A percentile compares a stretch with the other conserved stretches of the same genome.
These are phyloP conservation scores for Lunasporangiospora selenospora DNA, from an alignment of 192 early-diverging fungal species.

Conservation along the genomic window DNA sequence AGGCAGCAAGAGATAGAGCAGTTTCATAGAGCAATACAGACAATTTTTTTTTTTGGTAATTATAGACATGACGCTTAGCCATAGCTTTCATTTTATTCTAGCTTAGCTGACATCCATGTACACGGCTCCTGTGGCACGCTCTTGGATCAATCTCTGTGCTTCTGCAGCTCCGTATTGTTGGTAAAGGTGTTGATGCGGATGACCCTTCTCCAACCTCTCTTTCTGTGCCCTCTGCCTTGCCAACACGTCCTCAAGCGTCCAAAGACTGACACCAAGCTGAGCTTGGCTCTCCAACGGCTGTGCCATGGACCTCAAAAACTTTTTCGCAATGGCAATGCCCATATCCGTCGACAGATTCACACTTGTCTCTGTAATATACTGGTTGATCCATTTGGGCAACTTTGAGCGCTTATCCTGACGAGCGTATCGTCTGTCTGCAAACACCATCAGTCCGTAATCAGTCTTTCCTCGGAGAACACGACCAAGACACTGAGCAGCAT, in stretches of 20 bases:
- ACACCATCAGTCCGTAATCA: slow-evolving; percentile 99
- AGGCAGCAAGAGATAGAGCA: no score
- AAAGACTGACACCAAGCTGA: slow-evolving; percentile 90
- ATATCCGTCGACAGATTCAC: slow-evolving; percentile 97
- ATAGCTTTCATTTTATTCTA: no score
- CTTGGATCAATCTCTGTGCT: slow-evolving; percentile 20
- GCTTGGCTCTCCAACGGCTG: slow-evolving; percentile 85
- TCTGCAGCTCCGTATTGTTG: slow-evolving; percentile 26
- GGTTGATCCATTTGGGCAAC: slow-evolving; percentile 96
- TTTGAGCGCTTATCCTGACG: slow-evolving; percentile 94
- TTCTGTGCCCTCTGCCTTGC: slow-evolving; percentile 46
- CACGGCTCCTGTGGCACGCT: slow-evolving; percentile 25
- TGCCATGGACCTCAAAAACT: slow-evolving; percentile 95
- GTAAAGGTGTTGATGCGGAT: slow-evolving; percentile 4
- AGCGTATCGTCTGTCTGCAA: slow-evolving; percentile 95
- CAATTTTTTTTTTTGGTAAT: no score
- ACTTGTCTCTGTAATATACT: slow-evolving; percentile 86
- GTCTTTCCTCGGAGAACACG: slow-evolving; percentile 97
- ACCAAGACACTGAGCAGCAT: slow-evolving; percentile 99
- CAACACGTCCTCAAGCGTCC: slow-evolving; percentile 79
- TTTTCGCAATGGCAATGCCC: slow-evolving; percentile 89
- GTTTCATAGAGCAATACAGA: no score
- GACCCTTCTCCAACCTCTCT: slow-evolving; percentile 24
- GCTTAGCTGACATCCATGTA: slow-evolving; percentile 41
- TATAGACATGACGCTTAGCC: no score